Conservation (phyloP, 1,139 yeast species). For the Debaryomyces nepalensis region DNA sequence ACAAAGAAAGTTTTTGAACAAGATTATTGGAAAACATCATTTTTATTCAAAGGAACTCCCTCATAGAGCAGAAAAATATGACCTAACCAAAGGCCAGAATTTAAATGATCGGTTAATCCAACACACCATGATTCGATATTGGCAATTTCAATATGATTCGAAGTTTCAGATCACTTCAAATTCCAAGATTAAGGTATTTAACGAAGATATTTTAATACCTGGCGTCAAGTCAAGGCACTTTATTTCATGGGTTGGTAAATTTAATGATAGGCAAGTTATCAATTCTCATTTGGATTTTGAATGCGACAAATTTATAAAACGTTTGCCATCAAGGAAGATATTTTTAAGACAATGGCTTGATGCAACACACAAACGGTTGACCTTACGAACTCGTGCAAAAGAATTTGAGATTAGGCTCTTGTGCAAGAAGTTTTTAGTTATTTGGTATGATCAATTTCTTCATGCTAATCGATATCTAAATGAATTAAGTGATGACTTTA, state of each 20-base stretch:
- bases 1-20: slow-evolving; percentile 25
- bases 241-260: slow-evolving; percentile 28
- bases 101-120: not conserved
- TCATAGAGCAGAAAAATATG: slow-evolving; percentile 14
- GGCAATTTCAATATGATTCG: slow-evolving; percentile 25
- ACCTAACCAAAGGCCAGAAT: not conserved
- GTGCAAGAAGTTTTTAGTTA: slow-evolving; percentile 33
- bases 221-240: slow-evolving; percentile 20
- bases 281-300: slow-evolving; percentile 19
- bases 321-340: slow-evolving; percentile 16
- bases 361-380: slow-evolving; percentile 1
- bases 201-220: slow-evolving; percentile 17
- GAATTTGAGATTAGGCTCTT: slow-evolving; percentile 30
- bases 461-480: slow-evolving; percentile 28
- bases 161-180: slow-evolving; percentile 23
- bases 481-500: slow-evolving; percentile 35
- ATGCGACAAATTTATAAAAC: slow-evolving; percentile 19
- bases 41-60: slow-evolving; percentile 9
- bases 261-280: slow-evolving; percentile 20
- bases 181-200: slow-evolving; percentile 23
- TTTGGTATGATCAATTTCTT: slow-evolving; percentile 41
- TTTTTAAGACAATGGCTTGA: slow-evolving; percentile 22
- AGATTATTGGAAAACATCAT: slow-evolving; percentile 10
- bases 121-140: slow-evolving; percentile 16
- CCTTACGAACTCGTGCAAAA: slow-evolving; percentile 5